These are phyloP conservation scores for Pleurotus cornucopiae DNA, from an alignment of 768 basidiomycete species.

Conservation along the genomic window DNA sequence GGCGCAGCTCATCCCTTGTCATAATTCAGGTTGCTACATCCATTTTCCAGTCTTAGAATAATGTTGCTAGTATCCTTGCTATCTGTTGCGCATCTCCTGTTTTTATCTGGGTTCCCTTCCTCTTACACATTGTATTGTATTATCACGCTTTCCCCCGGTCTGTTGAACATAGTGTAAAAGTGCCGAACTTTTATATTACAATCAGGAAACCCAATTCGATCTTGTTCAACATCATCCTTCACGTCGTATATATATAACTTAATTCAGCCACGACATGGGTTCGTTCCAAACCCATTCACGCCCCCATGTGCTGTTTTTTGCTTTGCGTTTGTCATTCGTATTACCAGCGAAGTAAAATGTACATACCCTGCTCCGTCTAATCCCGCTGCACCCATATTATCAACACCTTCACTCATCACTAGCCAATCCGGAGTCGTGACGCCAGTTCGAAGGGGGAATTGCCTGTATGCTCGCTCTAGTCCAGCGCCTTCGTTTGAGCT, in stretches of 20 bases:
- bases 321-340: slow-evolving; percentile 21
- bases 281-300: slow-evolving; percentile 42
- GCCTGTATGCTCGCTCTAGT: slow-evolving; percentile 61
- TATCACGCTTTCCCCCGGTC: slow-evolving; percentile 47
- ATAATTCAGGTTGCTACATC: slow-evolving; percentile 63
- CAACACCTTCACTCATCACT: slow-evolving; percentile 49
- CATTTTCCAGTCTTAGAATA: slow-evolving; percentile 73
- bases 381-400: slow-evolving; percentile 65
- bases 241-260: neutral
- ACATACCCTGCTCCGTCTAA: slow-evolving; percentile 74
- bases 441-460: slow-evolving; percentile 87
- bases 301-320: slow-evolving; percentile 24
- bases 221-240: neutral
- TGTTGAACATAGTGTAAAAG: slow-evolving; percentile 39
- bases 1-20: slow-evolving; percentile 4
- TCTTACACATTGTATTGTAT: slow-evolving; percentile 84
- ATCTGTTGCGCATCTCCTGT: slow-evolving; percentile 75
- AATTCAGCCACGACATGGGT: slow-evolving; percentile 45
- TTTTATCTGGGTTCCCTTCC: slow-evolving; percentile 55
- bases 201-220: slow-evolving; percentile 5
- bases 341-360: slow-evolving; percentile 19
- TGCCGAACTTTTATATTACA: slow-evolving; percentile 10
- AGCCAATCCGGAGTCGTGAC: slow-evolving; percentile 77
- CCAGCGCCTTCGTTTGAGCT: slow-evolving; percentile 51
- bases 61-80: slow-evolving; percentile 63